phyloP scores from a whole-genome alignment of 2,329 filamentous ascomycete genomes.

The Colletotrichum tofieldiae region DNA sequence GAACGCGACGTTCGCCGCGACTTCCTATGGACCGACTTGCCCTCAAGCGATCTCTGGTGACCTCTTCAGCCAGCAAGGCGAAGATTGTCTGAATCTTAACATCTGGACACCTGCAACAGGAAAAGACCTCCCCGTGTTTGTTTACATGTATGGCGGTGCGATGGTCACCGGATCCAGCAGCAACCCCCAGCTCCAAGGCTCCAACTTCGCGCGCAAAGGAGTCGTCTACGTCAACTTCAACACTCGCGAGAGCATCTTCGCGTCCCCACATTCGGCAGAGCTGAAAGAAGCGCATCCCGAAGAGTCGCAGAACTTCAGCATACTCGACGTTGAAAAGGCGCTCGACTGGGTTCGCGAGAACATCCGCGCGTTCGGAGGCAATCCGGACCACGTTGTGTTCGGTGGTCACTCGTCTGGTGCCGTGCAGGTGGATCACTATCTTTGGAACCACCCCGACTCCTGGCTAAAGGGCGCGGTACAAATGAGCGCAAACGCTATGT shows the following conservation, averaged over 20 bases:
- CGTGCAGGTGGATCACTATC: constrained; percentile 59
- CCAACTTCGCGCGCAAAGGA: constrained; percentile 55
- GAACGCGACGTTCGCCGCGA: constrained; percentile 46
- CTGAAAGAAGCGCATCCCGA: constrained; percentile 50
- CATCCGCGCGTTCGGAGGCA: constrained; percentile 60
- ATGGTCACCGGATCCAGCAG: constrained; percentile 59
- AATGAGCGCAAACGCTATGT: constrained; percentile 60
- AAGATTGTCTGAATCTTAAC: constrained; percentile 62
- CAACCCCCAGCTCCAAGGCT: constrained; percentile 56
- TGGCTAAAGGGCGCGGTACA: constrained; percentile 56
- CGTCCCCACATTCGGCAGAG: constrained; percentile 60
- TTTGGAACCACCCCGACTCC: constrained; percentile 57
- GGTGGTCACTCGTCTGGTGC: constrained; percentile 58
- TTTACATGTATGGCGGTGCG: constrained; percentile 63
- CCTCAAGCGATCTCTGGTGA: constrained; percentile 47
- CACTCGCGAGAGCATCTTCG: constrained; percentile 60
- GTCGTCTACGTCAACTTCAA: constrained; percentile 58
- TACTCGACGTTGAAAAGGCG: constrained; percentile 56
- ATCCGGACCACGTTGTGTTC: constrained; percentile 62
- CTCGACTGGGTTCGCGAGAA: constrained; percentile 59
- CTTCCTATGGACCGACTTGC: constrained; percentile 48
- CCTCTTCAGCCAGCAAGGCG: constrained; percentile 48
- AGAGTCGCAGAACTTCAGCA: constrained; percentile 49
- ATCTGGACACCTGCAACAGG: constrained; percentile 52
- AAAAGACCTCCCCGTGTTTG: constrained; percentile 53